Evolutionary conservation across 83 land plant species (phyloP).

Genomic region (Thuja plicata): DNA sequence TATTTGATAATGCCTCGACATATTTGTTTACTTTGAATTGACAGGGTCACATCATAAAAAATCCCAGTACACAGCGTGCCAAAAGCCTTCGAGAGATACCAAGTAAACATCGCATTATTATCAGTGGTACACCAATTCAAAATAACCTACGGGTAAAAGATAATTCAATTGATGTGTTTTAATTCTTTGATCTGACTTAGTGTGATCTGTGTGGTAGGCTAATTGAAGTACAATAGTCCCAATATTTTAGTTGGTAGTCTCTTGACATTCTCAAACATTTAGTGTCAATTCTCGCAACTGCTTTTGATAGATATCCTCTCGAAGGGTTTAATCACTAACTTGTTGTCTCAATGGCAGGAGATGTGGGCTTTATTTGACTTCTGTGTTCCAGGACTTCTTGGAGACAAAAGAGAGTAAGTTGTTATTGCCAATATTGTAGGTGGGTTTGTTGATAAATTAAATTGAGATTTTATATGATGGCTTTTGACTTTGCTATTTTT

Average conservation of each 20-base stretch:
- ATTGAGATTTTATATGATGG: neutral
- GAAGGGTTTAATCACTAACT: neutral
- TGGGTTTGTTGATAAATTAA: neutral
- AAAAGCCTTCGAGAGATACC: conserved; percentile 89
- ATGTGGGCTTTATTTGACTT: conserved; percentile 97
- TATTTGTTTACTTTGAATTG: neutral
- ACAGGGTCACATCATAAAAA: conserved; percentile 96
- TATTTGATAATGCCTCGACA: neutral
- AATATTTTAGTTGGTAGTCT: neutral
- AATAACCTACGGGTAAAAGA: conserved; percentile 76
- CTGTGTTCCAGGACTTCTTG: conserved; percentile 90
- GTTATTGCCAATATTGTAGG: neutral
- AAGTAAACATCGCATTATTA: conserved; percentile 78
- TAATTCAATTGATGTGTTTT: neutral
- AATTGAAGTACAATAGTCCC: neutral
- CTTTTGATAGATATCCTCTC: neutral
- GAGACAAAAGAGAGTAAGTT: conserved; percentile 85
- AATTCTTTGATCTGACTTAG: neutral
- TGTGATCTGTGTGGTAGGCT: neutral
- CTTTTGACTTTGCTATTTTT: neutral
- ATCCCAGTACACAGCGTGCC: conserved; percentile 92
- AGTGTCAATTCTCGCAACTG: neutral
- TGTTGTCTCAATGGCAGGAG: conserved; percentile 51
- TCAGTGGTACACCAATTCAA: conserved; percentile 98
- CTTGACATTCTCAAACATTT: neutral